Evolutionary conservation across 176 grass and related monocot genomes (phyloP).

Genomic region (Musa acuminata): DNA sequence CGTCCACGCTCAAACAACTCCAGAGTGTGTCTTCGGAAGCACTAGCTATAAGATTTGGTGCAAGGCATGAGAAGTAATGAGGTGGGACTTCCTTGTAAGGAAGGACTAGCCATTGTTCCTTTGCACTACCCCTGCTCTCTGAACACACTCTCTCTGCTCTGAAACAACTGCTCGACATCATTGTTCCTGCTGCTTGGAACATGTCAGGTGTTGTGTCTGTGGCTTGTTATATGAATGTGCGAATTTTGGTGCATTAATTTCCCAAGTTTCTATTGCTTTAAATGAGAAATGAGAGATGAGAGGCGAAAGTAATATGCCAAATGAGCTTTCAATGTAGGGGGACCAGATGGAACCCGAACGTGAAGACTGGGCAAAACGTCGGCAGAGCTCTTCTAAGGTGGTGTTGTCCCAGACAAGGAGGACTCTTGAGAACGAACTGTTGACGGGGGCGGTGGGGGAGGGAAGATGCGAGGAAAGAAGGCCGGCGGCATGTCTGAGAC

Average conservation of each 20-base stretch:
- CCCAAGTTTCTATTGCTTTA: too few relatives aligned
- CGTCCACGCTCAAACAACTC: slow-evolving; percentile 14
- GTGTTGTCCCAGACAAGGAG: too few relatives aligned
- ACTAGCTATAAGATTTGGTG: too few relatives aligned
- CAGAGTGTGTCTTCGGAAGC: not conserved
- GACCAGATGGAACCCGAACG: not conserved
- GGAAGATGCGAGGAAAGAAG: not conserved
- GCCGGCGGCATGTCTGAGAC: not conserved
- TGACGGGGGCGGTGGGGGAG: not conserved
- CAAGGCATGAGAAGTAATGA: too few relatives aligned
- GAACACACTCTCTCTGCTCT: not conserved
- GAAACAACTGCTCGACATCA: too few relatives aligned
- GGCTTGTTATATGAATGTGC: too few relatives aligned
- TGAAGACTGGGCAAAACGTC: not conserved
- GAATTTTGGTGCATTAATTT: too few relatives aligned
- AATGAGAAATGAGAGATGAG: too few relatives aligned
- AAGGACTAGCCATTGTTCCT: not conserved
- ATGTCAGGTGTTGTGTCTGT: too few relatives aligned
- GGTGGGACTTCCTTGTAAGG: slow-evolving; percentile 4
- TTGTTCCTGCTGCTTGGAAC: not conserved
- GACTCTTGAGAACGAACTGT: not conserved
- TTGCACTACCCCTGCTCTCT: not conserved
- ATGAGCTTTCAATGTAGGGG: not conserved
- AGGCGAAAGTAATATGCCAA: too few relatives aligned
- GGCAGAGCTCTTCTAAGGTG: too few relatives aligned